phyloP scores from a whole-genome alignment of 371 early-diverging fungal genomes.

The Syncephalis plumigaleata region DNA sequence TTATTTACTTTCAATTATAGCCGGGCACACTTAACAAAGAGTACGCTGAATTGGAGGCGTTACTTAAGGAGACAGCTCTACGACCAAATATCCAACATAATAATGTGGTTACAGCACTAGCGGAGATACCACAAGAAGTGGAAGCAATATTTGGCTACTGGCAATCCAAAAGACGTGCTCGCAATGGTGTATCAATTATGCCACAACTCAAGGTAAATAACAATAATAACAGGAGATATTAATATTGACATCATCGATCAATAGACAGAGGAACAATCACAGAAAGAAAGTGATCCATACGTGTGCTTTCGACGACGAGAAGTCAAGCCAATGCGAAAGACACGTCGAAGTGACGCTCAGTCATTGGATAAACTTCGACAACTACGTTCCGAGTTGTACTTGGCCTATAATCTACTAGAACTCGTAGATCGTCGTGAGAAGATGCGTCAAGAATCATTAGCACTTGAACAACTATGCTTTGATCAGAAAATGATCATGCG shows the following conservation, averaged over 20 bases:
- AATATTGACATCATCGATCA: no score
- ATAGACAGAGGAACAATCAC: constrained; percentile 39
- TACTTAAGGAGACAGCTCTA: no score
- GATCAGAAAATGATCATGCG: constrained; percentile 29
- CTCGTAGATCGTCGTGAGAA: constrained; percentile 67
- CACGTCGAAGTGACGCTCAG: constrained; percentile 74
- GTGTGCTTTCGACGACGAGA: constrained; percentile 94
- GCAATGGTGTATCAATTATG: constrained; percentile 28
- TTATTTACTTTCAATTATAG: not conserved
- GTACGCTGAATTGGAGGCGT: no score
- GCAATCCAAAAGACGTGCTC: constrained; percentile 16
- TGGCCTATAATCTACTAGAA: constrained; percentile 55
- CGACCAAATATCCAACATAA: not conserved
- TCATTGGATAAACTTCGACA: constrained; percentile 64
- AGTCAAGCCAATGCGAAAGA: constrained; percentile 69
- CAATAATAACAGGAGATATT: not conserved
- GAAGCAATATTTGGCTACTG: constrained; percentile 23
- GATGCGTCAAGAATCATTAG: constrained; percentile 43
- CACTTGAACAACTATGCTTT: constrained; percentile 41
- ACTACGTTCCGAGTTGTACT: constrained; percentile 62
- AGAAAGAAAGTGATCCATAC: constrained; percentile 77
- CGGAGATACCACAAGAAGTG: constrained; percentile 1
- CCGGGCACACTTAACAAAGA: no score
- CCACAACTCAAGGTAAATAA: constrained; percentile 39
- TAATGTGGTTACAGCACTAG: constrained; percentile 26